Conservation (phyloP, 495 filamentous ascomycete species). For the Paragyromitra xinjiangensis region DNA sequence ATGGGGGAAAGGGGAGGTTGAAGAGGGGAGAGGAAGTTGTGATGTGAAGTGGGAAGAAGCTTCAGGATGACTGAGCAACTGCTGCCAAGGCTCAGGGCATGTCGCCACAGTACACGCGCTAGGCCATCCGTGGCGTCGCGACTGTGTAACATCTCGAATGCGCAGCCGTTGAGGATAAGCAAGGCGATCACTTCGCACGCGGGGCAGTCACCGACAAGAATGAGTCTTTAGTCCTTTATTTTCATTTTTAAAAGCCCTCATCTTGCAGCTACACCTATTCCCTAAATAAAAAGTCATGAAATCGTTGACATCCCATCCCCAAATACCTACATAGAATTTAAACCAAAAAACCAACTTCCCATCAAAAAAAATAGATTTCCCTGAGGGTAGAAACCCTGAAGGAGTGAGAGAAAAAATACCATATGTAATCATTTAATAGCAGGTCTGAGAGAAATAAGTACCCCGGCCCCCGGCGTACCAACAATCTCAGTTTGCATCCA, state of each 20-base stretch:
- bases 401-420: not conserved
- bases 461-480: conserved; percentile 69
- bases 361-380: conserved; percentile 21
- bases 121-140: conserved; percentile 1
- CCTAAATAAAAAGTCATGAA: conserved; percentile 5
- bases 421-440: conserved; percentile 42
- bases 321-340: conserved; percentile 2
- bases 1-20: conserved; percentile 39
- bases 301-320: not conserved
- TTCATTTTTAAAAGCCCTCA: not conserved
- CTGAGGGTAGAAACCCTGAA: conserved; percentile 5
- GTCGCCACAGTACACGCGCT: conserved; percentile 26
- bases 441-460: conserved; percentile 69
- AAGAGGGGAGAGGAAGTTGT: conserved; percentile 37
- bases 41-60: conserved; percentile 52
- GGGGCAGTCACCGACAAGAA: not conserved
- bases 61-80: conserved; percentile 55
- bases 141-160: not conserved
- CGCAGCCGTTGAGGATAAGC: conserved; percentile 1
- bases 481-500: conserved; percentile 73
- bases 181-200: conserved; percentile 5
- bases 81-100: conserved; percentile 45
- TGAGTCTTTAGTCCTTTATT: not conserved
- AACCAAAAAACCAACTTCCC: conserved; percentile 5
- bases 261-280: not conserved